Evolutionary conservation across 331 rosid species (phyloP).

Genomic region (Spiraea crenata): DNA sequence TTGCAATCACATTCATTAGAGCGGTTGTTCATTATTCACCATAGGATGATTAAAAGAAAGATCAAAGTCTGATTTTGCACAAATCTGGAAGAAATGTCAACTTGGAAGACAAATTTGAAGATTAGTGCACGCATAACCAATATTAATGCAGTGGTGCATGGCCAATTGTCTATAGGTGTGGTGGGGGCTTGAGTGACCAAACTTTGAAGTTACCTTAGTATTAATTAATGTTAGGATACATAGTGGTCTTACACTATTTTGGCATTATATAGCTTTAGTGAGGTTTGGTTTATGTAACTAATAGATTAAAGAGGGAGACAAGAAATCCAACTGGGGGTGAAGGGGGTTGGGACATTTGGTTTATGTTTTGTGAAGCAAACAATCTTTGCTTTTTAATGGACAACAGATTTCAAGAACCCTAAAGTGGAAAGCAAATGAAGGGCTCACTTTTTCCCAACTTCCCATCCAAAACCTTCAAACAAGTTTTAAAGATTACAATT

Average conservation of each 20-base stretch:
- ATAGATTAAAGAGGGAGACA: conserved; percentile 27
- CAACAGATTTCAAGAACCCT: no score
- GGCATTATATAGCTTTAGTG: no score
- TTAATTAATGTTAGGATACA: no score
- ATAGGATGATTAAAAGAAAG: background rate
- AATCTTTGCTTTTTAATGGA: conserved; percentile 19
- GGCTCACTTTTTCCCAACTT: no score
- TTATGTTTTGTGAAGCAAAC: conserved; percentile 34
- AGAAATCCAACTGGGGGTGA: conserved; percentile 42
- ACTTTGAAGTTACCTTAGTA: background rate
- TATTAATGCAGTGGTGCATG: background rate
- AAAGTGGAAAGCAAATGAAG: no score
- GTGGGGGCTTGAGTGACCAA: background rate
- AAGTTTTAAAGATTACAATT: no score
- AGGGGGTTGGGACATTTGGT: conserved; percentile 30
- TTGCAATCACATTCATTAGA: no score
- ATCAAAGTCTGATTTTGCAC: background rate
- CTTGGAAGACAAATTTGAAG: background rate
- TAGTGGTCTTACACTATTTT: no score
- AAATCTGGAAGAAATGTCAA: conserved; percentile 3
- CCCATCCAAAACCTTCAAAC: no score
- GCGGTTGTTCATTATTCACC: no score
- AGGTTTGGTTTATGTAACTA: background rate
- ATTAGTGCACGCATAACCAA: conserved; percentile 7
- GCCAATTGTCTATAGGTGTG: background rate